Evolutionary conservation across 2,329 filamentous ascomycete genomes (phyloP).

Genomic region (Trichoderma koningii): DNA sequence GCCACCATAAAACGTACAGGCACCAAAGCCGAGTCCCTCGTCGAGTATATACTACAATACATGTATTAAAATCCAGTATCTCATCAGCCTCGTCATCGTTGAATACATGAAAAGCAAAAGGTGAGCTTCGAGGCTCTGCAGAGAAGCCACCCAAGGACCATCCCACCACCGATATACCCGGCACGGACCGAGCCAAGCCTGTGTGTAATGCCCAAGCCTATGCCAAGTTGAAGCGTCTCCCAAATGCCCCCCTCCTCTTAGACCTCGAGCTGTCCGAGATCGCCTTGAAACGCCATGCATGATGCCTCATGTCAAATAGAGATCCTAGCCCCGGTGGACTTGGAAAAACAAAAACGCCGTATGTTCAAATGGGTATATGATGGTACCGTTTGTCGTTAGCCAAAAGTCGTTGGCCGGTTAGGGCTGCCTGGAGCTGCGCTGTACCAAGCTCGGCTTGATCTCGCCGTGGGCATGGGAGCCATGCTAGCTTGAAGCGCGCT

Average conservation of each 20-base stretch:
- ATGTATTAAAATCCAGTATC: slow-evolving; percentile 21
- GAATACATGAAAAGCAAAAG: slow-evolving; percentile 21
- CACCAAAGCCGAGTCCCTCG: neutral
- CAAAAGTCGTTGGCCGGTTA: slow-evolving; percentile 3
- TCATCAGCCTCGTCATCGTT: slow-evolving; percentile 25
- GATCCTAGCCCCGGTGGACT: slow-evolving; percentile 8
- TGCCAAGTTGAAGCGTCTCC: slow-evolving; percentile 10
- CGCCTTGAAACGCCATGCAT: slow-evolving; percentile 29
- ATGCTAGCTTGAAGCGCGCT: neutral
- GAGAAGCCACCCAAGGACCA: slow-evolving; percentile 11
- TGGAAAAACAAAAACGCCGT: slow-evolving; percentile 23
- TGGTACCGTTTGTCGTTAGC: slow-evolving; percentile 17
- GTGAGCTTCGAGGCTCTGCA: neutral
- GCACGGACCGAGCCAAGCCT: neutral
- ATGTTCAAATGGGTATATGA: slow-evolving; percentile 26
- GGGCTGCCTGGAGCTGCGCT: neutral
- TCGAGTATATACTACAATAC: slow-evolving; percentile 23
- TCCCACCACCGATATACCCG: slow-evolving; percentile 3
- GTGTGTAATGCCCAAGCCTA: neutral
- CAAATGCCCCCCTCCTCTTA: neutral
- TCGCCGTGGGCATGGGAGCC: neutral
- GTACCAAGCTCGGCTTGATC: slow-evolving; percentile 3
- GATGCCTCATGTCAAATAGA: slow-evolving; percentile 26
- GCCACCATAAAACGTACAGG: slow-evolving; percentile 7
- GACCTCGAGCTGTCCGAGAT: slow-evolving; percentile 20